Evolutionary conservation across 176 grass and related monocot species (phyloP), one percentile per base, ranked within the genome.

Genomic region (Ananas comosus): DNA sequence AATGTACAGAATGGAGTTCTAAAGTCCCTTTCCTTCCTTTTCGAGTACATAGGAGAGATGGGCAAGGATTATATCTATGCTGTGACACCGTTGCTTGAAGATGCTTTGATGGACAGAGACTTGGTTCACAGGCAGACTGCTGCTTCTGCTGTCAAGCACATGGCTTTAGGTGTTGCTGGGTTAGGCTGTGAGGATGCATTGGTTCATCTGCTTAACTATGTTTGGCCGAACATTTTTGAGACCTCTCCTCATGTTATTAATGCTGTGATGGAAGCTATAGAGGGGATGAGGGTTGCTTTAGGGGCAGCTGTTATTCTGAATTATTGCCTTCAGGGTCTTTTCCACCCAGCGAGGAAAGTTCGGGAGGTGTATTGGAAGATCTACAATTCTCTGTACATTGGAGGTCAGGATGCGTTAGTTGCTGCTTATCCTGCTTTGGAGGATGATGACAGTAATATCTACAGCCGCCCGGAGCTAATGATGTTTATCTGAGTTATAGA

Each of bases 341-440:
- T 99, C 74, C 94, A 99, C 74, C 94, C 94, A 53, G 82, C 94
- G 52, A 88, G 94, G 65, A 99, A 93, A 87, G 89, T 99, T 29
- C 82, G 94, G 16, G 89, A 93, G 82, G 94, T 99, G n/a, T 99
- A 99, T 73, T 99, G 94, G 89, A 99, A 90, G 81, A 99, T 99
- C 28, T 99, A 99, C 72, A 99, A 99, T 66, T 99, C 94, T 0
- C 72, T 93, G 7, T 99, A 99, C 24, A 99, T 99, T 73, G 86
- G 89, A 16, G 63, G 84, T 18, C 94, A 99, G 69, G 89, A 99
- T 93, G 89, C 85, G 10, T 72, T 99, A 68, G 89, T 99, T 70
- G 86, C 89, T 59, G 51, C 89, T 52, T 99, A 93, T 84, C 94
- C 87, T 33, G 66, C 65, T 0, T 19, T 99, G 17, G 87, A 88